Base-by-base conservation (phyloP, 805 yeast genomes). In the Blastobotrys americana region DNA sequence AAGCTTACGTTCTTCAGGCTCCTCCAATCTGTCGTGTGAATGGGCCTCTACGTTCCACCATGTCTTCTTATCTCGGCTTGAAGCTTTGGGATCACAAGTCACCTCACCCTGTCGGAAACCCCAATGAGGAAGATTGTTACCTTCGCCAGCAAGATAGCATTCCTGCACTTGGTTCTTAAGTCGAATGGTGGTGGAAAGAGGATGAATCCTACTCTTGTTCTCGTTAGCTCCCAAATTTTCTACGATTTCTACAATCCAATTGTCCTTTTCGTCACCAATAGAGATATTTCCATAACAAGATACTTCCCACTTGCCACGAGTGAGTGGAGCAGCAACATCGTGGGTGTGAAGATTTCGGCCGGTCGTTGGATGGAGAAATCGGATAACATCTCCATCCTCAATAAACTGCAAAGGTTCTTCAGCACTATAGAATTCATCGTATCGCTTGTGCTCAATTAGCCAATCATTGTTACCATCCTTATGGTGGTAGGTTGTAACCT, bases 41-140 rank as follows among this genome's bases (percentile, higher is more conserved):
- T 83, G 87, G 53, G 74, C 74, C 62, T 84, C 94, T 45, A 84
- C 61, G 63, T 84, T 84, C 94, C 94, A 84, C 82, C 84, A 79
- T 5, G 88, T 78, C 44, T 74, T 69, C 57, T 78, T 77, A 61
- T 83, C 87, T 43, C 69, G 68, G 8, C 63, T 51, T 21, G 76
- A 64, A 57, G 79, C 68, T 40, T 54, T 51, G 21, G 63, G 61
- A 44, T 63, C 58, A 68, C 99, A 93, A 1, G 80, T 82, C 52
- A 93, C 90, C 69, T 93, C 99, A 51, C 96, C 95, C 71, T 93
- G 99, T 61, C 87, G 78, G 76, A 90, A 93, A 17, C 98, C 99
- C 99, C 99, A 93, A 15, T 78, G 80, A 16, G 99, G 99, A 59
- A 89, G 80, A 19, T 77, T 62, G 53, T 70, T 67, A 37, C 96